These are phyloP conservation scores for Cytospora piceicola DNA, from an alignment of 2,329 filamentous ascomycete genomes.

Conservation along the genomic window DNA sequence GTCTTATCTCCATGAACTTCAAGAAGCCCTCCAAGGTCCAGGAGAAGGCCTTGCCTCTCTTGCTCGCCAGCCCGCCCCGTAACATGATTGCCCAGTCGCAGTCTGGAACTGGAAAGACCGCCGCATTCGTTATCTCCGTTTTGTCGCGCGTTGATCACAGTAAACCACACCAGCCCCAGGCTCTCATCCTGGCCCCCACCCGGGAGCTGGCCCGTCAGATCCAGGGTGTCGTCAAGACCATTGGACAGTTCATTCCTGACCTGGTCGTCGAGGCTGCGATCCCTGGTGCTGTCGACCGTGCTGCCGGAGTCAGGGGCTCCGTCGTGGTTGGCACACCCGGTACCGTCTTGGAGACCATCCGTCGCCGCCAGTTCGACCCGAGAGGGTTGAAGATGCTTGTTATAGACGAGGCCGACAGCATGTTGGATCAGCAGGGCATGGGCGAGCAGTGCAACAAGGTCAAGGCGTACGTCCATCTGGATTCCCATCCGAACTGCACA, in stretches of 20 bases:
- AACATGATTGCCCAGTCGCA: conserved; percentile 99
- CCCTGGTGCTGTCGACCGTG: conserved; percentile 73
- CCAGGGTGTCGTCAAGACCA: conserved; percentile 77
- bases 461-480: conserved; percentile 67
- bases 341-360: conserved; percentile 86
- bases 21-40: conserved; percentile 97
- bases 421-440: conserved; percentile 93
- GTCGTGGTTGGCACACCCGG: conserved; percentile 93
- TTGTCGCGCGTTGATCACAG: conserved; percentile 81
- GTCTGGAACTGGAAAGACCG: conserved; percentile 97
- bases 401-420: conserved; percentile 97
- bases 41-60: conserved; percentile 87
- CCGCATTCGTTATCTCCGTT: conserved; percentile 91
- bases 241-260: conserved; percentile 81
- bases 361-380: conserved; percentile 73
- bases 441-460: conserved; percentile 94
- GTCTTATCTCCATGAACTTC: conserved; percentile 82
- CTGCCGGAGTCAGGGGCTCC: conserved; percentile 70
- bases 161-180: conserved; percentile 74
- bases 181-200: conserved; percentile 86
- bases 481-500: background rate
- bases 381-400: conserved; percentile 79
- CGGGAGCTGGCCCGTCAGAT: conserved; percentile 96
- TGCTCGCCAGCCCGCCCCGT: conserved; percentile 81
- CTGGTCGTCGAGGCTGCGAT: conserved; percentile 81